Percentiles rank a stretch among this genome's conserved stretches.
phyloP scores from a whole-genome alignment of 805 yeast genomes.

The Cyberlindnera xylosilytica region DNA sequence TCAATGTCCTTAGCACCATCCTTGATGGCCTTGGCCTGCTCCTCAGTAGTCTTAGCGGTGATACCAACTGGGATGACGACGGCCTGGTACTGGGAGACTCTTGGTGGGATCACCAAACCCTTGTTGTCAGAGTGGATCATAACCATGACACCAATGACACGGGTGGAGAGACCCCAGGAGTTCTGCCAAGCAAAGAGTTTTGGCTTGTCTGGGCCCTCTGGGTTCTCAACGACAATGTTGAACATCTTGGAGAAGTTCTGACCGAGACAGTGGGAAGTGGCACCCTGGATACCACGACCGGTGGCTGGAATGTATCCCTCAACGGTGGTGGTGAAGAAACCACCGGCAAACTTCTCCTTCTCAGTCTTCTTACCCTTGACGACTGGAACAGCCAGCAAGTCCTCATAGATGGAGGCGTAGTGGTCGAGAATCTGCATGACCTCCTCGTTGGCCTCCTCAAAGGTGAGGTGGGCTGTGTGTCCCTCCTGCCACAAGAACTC shows the following conservation, averaged over 20 bases:
- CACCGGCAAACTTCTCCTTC: constrained; percentile 98
- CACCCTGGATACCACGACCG: constrained; percentile 99
- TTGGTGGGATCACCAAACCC: constrained; percentile 96
- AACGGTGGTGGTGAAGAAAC: constrained; percentile 89
- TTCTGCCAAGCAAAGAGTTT: constrained; percentile 90
- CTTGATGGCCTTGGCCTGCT: constrained; percentile 65
- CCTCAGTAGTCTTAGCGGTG: constrained; percentile 80
- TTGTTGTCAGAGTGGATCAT: constrained; percentile 98
- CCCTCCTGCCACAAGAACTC: constrained; percentile 99
- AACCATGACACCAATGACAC: constrained; percentile 98
- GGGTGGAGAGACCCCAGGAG: constrained; percentile 98
- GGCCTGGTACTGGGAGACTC: constrained; percentile 90
- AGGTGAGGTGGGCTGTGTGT: constrained; percentile 92
- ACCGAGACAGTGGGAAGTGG: constrained; percentile 96
- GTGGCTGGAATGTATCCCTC: constrained; percentile 98
- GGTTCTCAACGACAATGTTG: constrained; percentile 92
- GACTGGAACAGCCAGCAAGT: constrained; percentile 95
- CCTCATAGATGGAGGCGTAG: constrained; percentile 83
- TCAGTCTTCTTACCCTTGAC: constrained; percentile 93
- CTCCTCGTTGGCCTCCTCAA: constrained; percentile 77
- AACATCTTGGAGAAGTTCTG: constrained; percentile 99
- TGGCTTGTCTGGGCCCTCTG: constrained; percentile 84
- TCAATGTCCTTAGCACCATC: constrained; percentile 72
- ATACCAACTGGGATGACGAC: constrained; percentile 95
- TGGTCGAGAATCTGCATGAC: constrained; percentile 82